Percentiles rank a stretch among this genome's conserved stretches.
These are phyloP conservation scores for Ustilago curta DNA, from an alignment of 1,284 basidiomycete genomes.

Conservation along the genomic window DNA sequence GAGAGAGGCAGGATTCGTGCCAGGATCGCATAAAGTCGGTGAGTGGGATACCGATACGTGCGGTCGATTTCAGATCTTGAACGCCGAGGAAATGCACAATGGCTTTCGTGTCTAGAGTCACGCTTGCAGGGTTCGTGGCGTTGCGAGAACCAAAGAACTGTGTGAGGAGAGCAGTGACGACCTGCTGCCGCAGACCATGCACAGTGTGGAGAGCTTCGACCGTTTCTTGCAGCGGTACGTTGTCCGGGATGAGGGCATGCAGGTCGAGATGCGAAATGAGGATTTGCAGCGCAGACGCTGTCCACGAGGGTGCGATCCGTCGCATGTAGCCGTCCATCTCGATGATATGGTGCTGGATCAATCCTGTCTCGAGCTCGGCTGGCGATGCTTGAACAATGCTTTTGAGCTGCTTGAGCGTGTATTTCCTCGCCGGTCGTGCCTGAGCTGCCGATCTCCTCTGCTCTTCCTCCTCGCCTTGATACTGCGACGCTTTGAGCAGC, in stretches of 20 bases:
- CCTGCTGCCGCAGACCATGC: slow-evolving; percentile 35
- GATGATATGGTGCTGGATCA: slow-evolving; percentile 51
- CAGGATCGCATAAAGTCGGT: slow-evolving; percentile 33
- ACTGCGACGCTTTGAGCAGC: slow-evolving; percentile 54
- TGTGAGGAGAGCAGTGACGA: slow-evolving; percentile 49
- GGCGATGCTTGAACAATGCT: slow-evolving; percentile 65
- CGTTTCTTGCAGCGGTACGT: slow-evolving; percentile 46
- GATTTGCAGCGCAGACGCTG: slow-evolving; percentile 39
- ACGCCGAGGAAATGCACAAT: slow-evolving; percentile 56
- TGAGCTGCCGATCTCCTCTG: neutral
- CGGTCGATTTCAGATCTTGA: slow-evolving; percentile 43
- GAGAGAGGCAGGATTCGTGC: slow-evolving; percentile 28
- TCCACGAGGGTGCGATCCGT: slow-evolving; percentile 50
- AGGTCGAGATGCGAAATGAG: slow-evolving; percentile 59
- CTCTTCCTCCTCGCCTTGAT: slow-evolving; percentile 54
- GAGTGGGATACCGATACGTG: slow-evolving; percentile 34
- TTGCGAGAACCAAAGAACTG: slow-evolving; percentile 56
- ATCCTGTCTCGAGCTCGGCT: slow-evolving; percentile 50
- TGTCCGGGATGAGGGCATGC: slow-evolving; percentile 51
- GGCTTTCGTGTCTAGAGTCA: slow-evolving; percentile 37
- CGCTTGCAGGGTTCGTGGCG: neutral
- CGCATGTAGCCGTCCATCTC: slow-evolving; percentile 59
- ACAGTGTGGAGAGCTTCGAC: slow-evolving; percentile 39
- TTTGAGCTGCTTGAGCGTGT: slow-evolving; percentile 60
- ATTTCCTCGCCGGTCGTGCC: slow-evolving; percentile 34